Percentiles rank a stretch among this genome's conserved stretches.
Evolutionary conservation across 2,329 filamentous ascomycete genomes (phyloP).

Genomic region (Chrysoporthe puriensis): DNA sequence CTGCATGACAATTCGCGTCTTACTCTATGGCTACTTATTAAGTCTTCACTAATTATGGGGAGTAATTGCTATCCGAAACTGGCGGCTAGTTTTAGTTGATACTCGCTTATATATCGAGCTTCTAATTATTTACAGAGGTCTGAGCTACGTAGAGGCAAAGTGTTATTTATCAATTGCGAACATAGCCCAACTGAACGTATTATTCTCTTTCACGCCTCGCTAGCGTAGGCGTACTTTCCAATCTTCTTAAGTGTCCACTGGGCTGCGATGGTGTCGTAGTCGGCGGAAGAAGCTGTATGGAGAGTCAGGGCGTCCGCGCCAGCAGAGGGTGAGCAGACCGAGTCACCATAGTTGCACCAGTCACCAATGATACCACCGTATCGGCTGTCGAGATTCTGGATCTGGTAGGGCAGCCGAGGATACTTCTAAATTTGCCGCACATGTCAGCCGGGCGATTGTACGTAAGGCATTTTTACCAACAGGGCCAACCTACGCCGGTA

Average conservation of each 20-base stretch:
- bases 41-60: too few species aligned
- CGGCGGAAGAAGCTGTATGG: slow-evolving; percentile 6
- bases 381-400: background rate
- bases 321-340: slow-evolving; percentile 5
- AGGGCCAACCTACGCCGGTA: slow-evolving; percentile 7
- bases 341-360: slow-evolving; percentile 18
- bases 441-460: background rate
- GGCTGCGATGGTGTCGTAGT: background rate
- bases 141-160: too few species aligned
- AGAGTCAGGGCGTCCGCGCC: background rate
- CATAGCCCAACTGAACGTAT: too few species aligned
- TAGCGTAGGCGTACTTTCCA: background rate
- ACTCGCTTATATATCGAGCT: too few species aligned
- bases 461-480: background rate
- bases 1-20: too few species aligned
- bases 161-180: too few species aligned
- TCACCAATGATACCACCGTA: slow-evolving; percentile 7
- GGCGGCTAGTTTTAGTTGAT: too few species aligned
- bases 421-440: background rate
- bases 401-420: slow-evolving; percentile 5
- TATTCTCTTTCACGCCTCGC: background rate
- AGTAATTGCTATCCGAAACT: too few species aligned
- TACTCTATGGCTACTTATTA: too few species aligned
- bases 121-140: too few species aligned
- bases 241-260: slow-evolving; percentile 12